A percentile compares a stretch with the other conserved stretches of the same genome.
Conservation (phyloP, 169 alveolate genomes). For the Plasmodium adleri region DNA sequence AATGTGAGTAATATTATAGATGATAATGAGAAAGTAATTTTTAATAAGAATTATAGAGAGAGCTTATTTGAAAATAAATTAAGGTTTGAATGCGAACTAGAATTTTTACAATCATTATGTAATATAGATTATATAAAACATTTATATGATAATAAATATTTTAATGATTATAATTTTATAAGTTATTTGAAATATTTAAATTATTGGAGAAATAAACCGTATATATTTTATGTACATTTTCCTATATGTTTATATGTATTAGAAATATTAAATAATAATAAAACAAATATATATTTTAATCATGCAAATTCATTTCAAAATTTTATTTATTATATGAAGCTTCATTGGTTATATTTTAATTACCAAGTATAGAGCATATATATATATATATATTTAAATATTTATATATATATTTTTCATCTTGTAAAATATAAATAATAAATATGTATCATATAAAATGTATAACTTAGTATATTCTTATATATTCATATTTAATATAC, state of each 20-base stretch:
- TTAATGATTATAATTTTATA: slow-evolving; percentile 80
- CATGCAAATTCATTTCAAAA: slow-evolving; percentile 39
- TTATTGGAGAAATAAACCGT: slow-evolving; percentile 81
- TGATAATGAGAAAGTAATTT: slow-evolving; percentile 53
- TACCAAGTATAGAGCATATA: slow-evolving; percentile 35
- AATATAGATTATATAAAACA: slow-evolving; percentile 81
- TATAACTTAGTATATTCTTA: too few relatives aligned
- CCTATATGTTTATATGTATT: slow-evolving; percentile 83
- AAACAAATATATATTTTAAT: slow-evolving; percentile 45
- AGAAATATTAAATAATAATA: slow-evolving; percentile 79
- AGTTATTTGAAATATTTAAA: slow-evolving; percentile 82
- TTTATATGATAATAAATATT: slow-evolving; percentile 79
- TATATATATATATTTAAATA: too few relatives aligned
- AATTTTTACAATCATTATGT: slow-evolving; percentile 85
- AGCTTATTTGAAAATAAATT: slow-evolving; percentile 78
- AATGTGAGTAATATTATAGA: slow-evolving; percentile 1
- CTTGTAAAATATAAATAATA: too few relatives aligned
- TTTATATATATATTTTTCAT: too few relatives aligned
- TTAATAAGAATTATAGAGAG: slow-evolving; percentile 61
- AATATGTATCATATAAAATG: too few relatives aligned
- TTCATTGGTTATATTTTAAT: slow-evolving; percentile 62
- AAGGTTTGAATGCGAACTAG: slow-evolving; percentile 84
- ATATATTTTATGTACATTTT: slow-evolving; percentile 79
- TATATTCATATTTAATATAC: background rate
- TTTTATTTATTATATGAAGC: slow-evolving; percentile 53